Percentiles rank a stretch among this genome's conserved stretches.
Evolutionary conservation across 2,329 filamentous ascomycete genomes (phyloP).

Genomic region (Podosphaera xanthii): DNA sequence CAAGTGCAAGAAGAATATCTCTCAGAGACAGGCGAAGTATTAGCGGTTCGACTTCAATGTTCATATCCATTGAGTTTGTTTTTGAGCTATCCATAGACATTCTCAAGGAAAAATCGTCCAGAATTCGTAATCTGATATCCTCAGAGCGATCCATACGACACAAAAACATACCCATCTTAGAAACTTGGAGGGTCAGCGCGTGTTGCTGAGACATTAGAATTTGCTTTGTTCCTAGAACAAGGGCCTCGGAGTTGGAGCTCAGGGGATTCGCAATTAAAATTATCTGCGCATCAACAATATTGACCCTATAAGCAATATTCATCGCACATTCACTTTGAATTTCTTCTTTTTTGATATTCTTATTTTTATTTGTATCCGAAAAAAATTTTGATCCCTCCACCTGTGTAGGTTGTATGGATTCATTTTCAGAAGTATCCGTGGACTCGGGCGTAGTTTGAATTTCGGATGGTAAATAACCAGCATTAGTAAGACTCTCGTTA

Average conservation of each 20-base stretch:
- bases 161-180: conserved; percentile 90
- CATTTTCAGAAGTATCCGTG: conserved; percentile 33
- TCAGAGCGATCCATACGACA: conserved; percentile 98
- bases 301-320: conserved; percentile 70
- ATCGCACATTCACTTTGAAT: conserved; percentile 25
- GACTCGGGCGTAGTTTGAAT: conserved; percentile 31
- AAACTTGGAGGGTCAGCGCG: conserved; percentile 78
- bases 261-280: conserved; percentile 91
- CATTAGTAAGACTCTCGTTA: conserved; percentile 43
- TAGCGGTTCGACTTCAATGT: conserved; percentile 73
- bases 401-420: conserved; percentile 22
- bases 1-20: conserved; percentile 81
- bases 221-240: conserved; percentile 86
- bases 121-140: conserved; percentile 65
- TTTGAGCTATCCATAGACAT: conserved; percentile 58
- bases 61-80: conserved; percentile 48
- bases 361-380: conserved; percentile 7
- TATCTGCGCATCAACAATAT: conserved; percentile 86
- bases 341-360: not conserved
- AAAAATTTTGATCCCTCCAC: conserved; percentile 4
- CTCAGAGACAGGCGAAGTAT: conserved; percentile 76
- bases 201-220: conserved; percentile 84
- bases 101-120: conserved; percentile 89
- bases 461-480: conserved; percentile 31
- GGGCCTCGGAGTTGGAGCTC: conserved; percentile 75